Evolutionary conservation across 164 flowering plant species (phyloP), one percentile per base, ranked within the genome.

Genomic region (Kalanchoe fedtschenkoi): DNA sequence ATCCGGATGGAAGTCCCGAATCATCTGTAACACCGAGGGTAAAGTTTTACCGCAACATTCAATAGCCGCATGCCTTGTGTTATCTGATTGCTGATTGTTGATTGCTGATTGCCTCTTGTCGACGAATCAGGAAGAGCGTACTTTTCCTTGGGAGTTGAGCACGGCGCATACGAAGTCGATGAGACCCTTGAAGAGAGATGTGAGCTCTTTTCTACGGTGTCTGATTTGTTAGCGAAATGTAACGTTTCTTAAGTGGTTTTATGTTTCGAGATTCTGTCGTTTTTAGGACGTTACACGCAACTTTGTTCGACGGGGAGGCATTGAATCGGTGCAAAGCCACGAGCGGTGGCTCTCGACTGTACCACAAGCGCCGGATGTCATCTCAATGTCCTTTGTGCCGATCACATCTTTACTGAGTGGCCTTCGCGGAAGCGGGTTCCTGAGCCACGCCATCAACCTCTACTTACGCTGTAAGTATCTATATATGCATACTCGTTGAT

Each of bases 351-450:
- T 91, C 65, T 73, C 92, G 46, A 85, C 91, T 15, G 76, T 91
- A 73, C 73, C 92, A 56, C 79, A 85, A 67, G 78, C 80, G n/a
- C 98, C 98, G 29, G 84, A 86, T 71, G 93, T 78, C 57, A 80
- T 89, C 65, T 86, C 96, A 6, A 87, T 92, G 96, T 81, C 93
- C 62, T 80, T 92, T 71, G 87, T 89, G 66, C 98, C 98, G 3
- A 89, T 92, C 65, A 80, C 84, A 65, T 80, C 96, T 33, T 81
- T 92, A 6, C 63, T 92, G 67, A 71, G 71, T 73, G 91, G 96
- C 30, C 76, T 85, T 34, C 82, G 34, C 17, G 96, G 98, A 6
- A 76, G 85, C 70, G 98, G 96, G 62, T 88, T 87, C 65, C 70
- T 92, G 60, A 81, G 69, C 71, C 95, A 92, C 74, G 98, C 98